Base-by-base conservation (phyloP, 352 stramenopile genomes). In the Phytophthora lateralis region DNA sequence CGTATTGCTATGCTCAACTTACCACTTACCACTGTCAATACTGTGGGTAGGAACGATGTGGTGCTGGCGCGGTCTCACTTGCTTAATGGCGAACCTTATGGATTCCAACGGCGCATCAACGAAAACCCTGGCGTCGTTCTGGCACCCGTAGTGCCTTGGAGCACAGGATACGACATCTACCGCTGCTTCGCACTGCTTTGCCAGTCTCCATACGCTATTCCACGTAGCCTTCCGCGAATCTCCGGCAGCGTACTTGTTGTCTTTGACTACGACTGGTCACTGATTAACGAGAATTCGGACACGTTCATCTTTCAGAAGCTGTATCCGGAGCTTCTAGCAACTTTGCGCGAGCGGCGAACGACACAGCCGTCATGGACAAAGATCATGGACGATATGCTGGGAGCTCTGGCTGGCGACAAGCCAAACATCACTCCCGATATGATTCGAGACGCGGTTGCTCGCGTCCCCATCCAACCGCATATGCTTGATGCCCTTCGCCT, bases 261-360 rank as follows among this genome's bases (percentile, higher is more conserved):
- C 39, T 92, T 94, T 37, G 85, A 94, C 71, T 94, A 91, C 49
- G 85, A 94, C 66, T 92, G 85, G 80, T 94, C 78, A 26, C 69
- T 94, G 42, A 75, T 94, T 46, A 87, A 95, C 60, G 82, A 88
- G 20, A 90, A 95, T 71, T 93, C 86, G 38, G 85, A 95, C 62
- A 89, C 69, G 32, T 90, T 85, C 47, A 62, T 95, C 45, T 92
- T 92, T 72, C 65, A 88, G 38, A 27, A 73, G 55, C 64, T 92
- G 5, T 80, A 89, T 41, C 80, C 86, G 2, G 68, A 87, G 30
- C 61, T 95, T 34, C 55, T 92, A 4, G 50, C 55, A 1, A 63
- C 75, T 12, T 49, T 92, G 8, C 42, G 54, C 5, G 43, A 63
- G 2, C 68, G 76, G 6, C 62, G 52, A 9, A 34, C n/a, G 3